A percentile compares a stretch with the other conserved stretches of the same genome.
phyloP scores from a whole-genome alignment of 495 filamentous ascomycete species.

The Thermothielavioides terrestris region DNA sequence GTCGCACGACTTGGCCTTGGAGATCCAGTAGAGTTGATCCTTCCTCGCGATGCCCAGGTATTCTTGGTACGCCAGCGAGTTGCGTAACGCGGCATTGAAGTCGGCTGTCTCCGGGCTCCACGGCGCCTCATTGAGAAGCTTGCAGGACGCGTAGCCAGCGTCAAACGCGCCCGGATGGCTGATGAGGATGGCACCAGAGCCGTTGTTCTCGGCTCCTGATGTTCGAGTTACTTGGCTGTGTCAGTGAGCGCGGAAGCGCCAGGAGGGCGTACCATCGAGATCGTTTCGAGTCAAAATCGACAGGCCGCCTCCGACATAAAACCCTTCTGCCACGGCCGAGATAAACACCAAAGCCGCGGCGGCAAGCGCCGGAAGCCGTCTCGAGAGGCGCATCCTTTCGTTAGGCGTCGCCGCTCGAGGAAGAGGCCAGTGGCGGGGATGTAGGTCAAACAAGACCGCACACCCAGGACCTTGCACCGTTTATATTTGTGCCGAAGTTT shows the following conservation, averaged over 20 bases:
- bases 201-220: slow-evolving; percentile 18
- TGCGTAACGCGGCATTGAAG: slow-evolving; percentile 24
- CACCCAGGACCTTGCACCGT: too few species aligned
- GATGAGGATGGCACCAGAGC: slow-evolving; percentile 22
- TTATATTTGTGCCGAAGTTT: too few species aligned
- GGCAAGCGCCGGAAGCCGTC: background rate
- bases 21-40: slow-evolving; percentile 31
- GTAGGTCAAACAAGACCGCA: too few species aligned
- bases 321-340: background rate
- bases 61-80: slow-evolving; percentile 25
- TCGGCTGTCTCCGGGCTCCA: slow-evolving; percentile 23
- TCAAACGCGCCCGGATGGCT: slow-evolving; percentile 16
- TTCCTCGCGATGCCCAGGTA: slow-evolving; percentile 14
- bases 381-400: background rate
- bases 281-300: slow-evolving; percentile 24
- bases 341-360: background rate
- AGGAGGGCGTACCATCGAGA: slow-evolving; percentile 17
- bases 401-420: too few species aligned
- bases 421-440: too few species aligned
- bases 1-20: slow-evolving; percentile 13
- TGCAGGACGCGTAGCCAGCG: slow-evolving; percentile 16
- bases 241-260: background rate
- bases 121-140: slow-evolving; percentile 19
- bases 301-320: slow-evolving; percentile 21
- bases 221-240: background rate